These are phyloP conservation scores for Pascua sp. DNA, from an alignment of 1,284 basidiomycete species.

Conservation along the genomic window DNA sequence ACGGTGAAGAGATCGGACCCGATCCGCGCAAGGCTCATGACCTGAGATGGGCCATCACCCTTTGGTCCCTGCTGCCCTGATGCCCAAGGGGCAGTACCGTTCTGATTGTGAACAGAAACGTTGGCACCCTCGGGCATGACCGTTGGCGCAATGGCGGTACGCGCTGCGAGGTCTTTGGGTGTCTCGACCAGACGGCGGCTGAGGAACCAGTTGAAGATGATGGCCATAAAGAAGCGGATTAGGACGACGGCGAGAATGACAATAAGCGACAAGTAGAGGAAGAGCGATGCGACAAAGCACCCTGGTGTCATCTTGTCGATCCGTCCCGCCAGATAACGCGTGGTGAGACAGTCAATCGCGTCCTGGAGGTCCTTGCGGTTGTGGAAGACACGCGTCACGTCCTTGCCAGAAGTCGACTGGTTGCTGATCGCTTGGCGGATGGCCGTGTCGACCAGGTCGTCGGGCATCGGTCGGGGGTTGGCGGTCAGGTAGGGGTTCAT, in stretches of 20 bases:
- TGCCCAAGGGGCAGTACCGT: constrained; percentile 92
- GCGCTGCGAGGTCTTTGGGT: constrained; percentile 61
- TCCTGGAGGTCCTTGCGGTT: constrained; percentile 63
- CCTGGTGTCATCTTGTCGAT: constrained; percentile 96
- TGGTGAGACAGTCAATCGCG: constrained; percentile 71
- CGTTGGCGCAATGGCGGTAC: constrained; percentile 79
- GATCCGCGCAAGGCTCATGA: constrained; percentile 80
- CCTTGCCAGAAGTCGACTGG: constrained; percentile 66
- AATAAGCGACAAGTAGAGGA: constrained; percentile 87
- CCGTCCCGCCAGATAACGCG: constrained; percentile 85
- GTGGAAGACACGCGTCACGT: constrained; percentile 82
- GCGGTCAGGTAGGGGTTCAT: constrained; percentile 78
- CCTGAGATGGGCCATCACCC: constrained; percentile 10
- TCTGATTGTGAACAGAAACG: constrained; percentile 76
- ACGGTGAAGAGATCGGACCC: constrained; percentile 91
- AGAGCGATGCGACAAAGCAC: constrained; percentile 84
- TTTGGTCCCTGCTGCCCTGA: constrained; percentile 1
- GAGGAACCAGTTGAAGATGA: constrained; percentile 94
- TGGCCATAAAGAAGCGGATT: constrained; percentile 92
- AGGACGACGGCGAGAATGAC: constrained; percentile 88
- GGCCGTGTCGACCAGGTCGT: constrained; percentile 76
- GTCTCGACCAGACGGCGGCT: constrained; percentile 72
- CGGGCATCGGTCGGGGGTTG: constrained; percentile 64
- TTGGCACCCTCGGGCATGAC: constrained; percentile 95
- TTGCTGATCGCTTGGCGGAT: constrained; percentile 69